Conservation (phyloP, 208 protist species). For the Phytomonas serpens region DNA sequence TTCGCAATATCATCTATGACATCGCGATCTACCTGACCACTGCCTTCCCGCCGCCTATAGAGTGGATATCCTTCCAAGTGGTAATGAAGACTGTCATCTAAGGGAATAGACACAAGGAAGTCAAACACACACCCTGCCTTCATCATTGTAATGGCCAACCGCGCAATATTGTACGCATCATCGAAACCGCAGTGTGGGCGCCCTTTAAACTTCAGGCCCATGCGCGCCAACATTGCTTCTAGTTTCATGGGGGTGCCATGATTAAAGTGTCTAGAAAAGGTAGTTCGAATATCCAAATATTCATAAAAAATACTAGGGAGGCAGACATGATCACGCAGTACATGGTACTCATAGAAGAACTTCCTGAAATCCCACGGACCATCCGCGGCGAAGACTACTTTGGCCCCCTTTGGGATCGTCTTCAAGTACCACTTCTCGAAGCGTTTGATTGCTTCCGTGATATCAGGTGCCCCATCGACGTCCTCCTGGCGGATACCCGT, state of each 20-base stretch:
- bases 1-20: conserved; percentile 86
- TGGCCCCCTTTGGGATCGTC: conserved; percentile 60
- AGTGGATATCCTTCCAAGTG: conserved; percentile 46
- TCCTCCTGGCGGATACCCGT: conserved; percentile 93
- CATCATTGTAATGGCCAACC: conserved; percentile 80
- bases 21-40: conserved; percentile 64
- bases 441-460: conserved; percentile 55
- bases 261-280: conserved; percentile 69
- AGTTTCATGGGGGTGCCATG: conserved; percentile 60
- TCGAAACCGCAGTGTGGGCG: conserved; percentile 86
- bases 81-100: conserved; percentile 65
- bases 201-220: conserved; percentile 74
- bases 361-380: conserved; percentile 86
- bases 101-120: conserved; percentile 62
- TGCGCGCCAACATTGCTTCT: conserved; percentile 63
- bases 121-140: conserved; percentile 70
- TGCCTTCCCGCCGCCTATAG: conserved; percentile 77
- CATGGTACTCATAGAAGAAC: conserved; percentile 71
- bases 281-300: conserved; percentile 86
- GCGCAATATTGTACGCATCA: conserved; percentile 88
- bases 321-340: conserved; percentile 65
- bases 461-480: conserved; percentile 66
- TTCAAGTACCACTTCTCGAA: conserved; percentile 76
- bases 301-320: conserved; percentile 82
- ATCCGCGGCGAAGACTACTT: conserved; percentile 77